Base-by-base conservation (phyloP, 2,329 filamentous ascomycete species). In the Ophiobolus disseminans region DNA sequence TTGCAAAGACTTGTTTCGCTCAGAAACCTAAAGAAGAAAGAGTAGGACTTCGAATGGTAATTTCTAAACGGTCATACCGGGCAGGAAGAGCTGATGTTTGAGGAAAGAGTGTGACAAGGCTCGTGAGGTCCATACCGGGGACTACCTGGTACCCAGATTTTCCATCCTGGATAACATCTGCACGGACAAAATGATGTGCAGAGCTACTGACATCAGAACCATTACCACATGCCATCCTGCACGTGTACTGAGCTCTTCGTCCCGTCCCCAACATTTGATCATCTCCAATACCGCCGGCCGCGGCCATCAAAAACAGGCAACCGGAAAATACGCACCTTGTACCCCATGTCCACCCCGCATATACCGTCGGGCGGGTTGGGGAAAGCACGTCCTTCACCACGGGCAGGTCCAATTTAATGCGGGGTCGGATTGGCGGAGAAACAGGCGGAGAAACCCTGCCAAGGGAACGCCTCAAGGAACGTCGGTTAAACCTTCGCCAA, bases 351-450 rank as follows among this genome's bases (percentile, higher is more conserved):
- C 43, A 38, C 40, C 44, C 44, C 32, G 41, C 20, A 31, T 26
- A 16, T 16, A 16, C 10, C 23, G 10, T 20, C 13, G 31, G 20
- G 37, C 38, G 44, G 41, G 40, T 38, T 38, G 41, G 37, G 25
- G 14, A 34, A 47, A 32, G 25, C n/a, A n/a, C n/a, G n/a, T 32
- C 30, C 13, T 7, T 7, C 30, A 32, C 30, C 8, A 14, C 30
- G 30, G 30, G n/a, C n/a, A 32, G 30, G 7, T n/a, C 3, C n/a
- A 9, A n/a, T 5, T 20, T n/a, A 16, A 25, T 23, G 37, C 28
- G 11, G 28, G 32, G 31, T 28, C 16, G 35, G 22, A 58, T 58
- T 57, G 50, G 56, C 57, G 53, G 56, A 54, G 40, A 55, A 57
- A 47, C 19, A 34, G 35, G 11, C 45, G 46, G 46, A 21, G 10